These are phyloP conservation scores for Verbena officinalis DNA, from an alignment of 257 asterid species.

Conservation along the genomic window DNA sequence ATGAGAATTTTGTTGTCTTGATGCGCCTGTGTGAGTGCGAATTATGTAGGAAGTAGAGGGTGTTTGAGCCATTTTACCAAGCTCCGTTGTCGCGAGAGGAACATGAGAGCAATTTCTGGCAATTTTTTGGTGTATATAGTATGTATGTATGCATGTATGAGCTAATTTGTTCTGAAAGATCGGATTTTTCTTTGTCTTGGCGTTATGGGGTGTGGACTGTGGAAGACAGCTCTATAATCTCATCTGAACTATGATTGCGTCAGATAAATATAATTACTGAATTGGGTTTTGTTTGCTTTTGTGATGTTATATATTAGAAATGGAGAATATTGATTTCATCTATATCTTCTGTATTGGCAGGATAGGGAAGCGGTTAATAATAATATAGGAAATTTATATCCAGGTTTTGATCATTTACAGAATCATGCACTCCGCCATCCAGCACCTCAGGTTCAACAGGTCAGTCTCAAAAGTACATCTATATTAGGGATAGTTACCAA, in stretches of 20 bases:
- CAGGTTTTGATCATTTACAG: conserved; percentile 54
- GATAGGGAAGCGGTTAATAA: conserved; percentile 48
- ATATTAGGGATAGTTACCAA: no score
- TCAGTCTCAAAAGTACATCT: conserved; percentile 5
- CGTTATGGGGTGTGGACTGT: background rate
- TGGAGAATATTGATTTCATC: background rate
- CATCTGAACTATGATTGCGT: background rate
- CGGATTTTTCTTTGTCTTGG: background rate
- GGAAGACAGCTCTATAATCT: no score
- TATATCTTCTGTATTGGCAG: conserved; percentile 37
- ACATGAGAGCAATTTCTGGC: background rate
- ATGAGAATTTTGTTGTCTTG: conserved; percentile 2
- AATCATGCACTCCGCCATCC: conserved; percentile 50
- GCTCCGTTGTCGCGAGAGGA: background rate
- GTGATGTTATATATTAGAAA: background rate
- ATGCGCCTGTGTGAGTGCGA: background rate
- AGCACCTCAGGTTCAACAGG: conserved; percentile 50
- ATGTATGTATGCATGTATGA: background rate
- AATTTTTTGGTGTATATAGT: background rate
- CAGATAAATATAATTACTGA: background rate
- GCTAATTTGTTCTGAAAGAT: background rate
- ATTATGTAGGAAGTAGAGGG: background rate
- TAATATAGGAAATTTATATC: conserved; percentile 48
- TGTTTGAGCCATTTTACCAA: background rate
- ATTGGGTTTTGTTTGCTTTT: background rate